A percentile compares a stretch with the other conserved stretches of the same genome.
These are phyloP conservation scores for Mortierella sp. DNA, from an alignment of 371 early-diverging fungal genomes.

Conservation along the genomic window DNA sequence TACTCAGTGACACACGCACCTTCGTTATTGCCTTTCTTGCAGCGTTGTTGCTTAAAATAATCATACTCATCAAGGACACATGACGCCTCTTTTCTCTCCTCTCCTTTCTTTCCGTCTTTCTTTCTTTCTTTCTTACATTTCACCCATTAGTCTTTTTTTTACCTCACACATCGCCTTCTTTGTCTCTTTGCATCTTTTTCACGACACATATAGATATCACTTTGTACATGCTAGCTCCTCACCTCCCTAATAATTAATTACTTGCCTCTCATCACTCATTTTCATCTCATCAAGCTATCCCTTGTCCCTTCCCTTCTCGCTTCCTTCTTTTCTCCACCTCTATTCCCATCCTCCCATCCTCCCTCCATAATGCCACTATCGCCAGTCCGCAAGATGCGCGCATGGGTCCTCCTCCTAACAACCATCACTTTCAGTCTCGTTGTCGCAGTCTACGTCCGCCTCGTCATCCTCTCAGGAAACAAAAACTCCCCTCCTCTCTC, in stretches of 20 bases:
- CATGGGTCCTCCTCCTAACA: conserved; percentile 1
- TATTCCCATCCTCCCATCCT: neutral
- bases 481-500: neutral
- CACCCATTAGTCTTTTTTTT: no score
- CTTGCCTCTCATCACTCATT: neutral
- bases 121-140: no score
- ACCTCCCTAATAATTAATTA: no score
- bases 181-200: no score
- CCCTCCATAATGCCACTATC: neutral
- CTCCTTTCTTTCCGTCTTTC: neutral
- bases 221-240: no score
- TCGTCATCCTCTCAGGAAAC: neutral
- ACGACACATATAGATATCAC: no score
- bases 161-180: neutral
- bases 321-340: neutral
- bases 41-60: no score
- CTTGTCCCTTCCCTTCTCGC: neutral
- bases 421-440: neutral
- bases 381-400: neutral
- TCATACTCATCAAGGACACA: no score
- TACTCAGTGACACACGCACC: neutral
- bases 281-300: neutral
- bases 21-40: no score
- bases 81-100: neutral
- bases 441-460: neutral